Evolutionary conservation across 768 basidiomycete species (phyloP), one percentile per base, ranked within the genome.

Genomic region (Auricularia auricula-judae): DNA sequence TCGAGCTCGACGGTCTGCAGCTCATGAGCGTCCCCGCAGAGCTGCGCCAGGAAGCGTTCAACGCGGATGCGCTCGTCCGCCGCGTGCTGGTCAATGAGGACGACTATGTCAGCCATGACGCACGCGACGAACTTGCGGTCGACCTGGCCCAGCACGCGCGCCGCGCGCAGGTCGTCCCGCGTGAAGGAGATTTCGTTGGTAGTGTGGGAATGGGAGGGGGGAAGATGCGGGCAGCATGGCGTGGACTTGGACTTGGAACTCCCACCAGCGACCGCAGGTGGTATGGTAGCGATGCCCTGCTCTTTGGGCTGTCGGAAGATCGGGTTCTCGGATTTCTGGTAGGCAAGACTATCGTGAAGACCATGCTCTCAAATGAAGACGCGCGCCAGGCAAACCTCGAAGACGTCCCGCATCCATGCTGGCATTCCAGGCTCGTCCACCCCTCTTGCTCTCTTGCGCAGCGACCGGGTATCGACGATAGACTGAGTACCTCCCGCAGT

Each of bases 1-100:
- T 79, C 72, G 18, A 63, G 65, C 66, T 86, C 80, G 72, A 84
- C 36, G 62, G 35, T 62, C 42, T 64, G 63, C 18, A 61, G 56
- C 3, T 51, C 47, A 29, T 65, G 53, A 47, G 73, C 93, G 14
- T 86, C 86, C 59, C 79, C 72, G 74, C 91, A 93, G n/a, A 93
- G 72, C 59, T 85, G 83, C 67, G 79, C 81, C 68, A 96, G 79
- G 72, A 91, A 89, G 34, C 77, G 75, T 76, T 99, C 97, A 65
- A 98, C 91, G 23, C 95, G 86, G 56, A 98, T 78, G 23, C 97
- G 86, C 75, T 99, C 97, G 72, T 97, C 93, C n/a, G 95, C 96
- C 12, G 97, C 97, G 72, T 99, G 97, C 74, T 99, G 97, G 77
- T 99, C 97, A 59, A 99, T 81, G 62, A 98, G 80, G 36, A 96